A percentile compares a stretch with the other conserved stretches of the same genome.
Evolutionary conservation across 768 basidiomycete species (phyloP).

Genomic region (Tricholoma hemisulphureum): DNA sequence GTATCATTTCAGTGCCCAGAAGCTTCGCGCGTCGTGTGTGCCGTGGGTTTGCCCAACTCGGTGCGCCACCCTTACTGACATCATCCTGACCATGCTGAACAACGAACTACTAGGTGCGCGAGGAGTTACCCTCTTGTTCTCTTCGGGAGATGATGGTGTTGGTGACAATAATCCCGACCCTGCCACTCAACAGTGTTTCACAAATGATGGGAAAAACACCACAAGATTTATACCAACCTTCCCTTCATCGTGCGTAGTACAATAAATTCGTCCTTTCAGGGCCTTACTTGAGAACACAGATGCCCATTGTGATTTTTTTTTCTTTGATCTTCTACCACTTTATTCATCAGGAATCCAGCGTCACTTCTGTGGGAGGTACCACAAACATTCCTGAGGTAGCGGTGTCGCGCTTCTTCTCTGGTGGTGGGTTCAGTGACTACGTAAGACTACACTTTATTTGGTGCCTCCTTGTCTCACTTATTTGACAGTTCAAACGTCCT

Average conservation of each 20-base stretch:
- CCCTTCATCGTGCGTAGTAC: conserved; percentile 47
- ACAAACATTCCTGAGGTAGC: conserved; percentile 50
- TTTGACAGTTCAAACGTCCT: neutral
- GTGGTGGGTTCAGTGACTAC: no score
- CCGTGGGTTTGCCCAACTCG: conserved; percentile 59
- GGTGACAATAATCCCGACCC: conserved; percentile 60
- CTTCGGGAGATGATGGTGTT: conserved; percentile 68
- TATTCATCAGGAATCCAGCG: conserved; percentile 36
- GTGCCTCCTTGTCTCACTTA: neutral
- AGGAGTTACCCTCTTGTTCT: conserved; percentile 65
- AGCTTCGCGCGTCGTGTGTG: conserved; percentile 61
- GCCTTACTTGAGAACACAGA: conserved; percentile 16
- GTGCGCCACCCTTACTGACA: conserved; percentile 32
- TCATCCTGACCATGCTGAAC: neutral
- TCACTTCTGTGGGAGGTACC: conserved; percentile 74
- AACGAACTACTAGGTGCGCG: conserved; percentile 55
- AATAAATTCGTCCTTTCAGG: conserved; percentile 1
- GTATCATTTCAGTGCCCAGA: conserved; percentile 45
- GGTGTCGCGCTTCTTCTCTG: conserved; percentile 51
- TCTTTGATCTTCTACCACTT: neutral
- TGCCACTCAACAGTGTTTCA: conserved; percentile 49
- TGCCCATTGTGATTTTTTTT: conserved; percentile 48
- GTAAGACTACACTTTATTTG: no score
- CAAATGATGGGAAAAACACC: conserved; percentile 56
- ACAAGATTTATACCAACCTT: conserved; percentile 58